Base-by-base conservation (phyloP, 1,139 yeast species). In the Diutina pseudorugosa region DNA sequence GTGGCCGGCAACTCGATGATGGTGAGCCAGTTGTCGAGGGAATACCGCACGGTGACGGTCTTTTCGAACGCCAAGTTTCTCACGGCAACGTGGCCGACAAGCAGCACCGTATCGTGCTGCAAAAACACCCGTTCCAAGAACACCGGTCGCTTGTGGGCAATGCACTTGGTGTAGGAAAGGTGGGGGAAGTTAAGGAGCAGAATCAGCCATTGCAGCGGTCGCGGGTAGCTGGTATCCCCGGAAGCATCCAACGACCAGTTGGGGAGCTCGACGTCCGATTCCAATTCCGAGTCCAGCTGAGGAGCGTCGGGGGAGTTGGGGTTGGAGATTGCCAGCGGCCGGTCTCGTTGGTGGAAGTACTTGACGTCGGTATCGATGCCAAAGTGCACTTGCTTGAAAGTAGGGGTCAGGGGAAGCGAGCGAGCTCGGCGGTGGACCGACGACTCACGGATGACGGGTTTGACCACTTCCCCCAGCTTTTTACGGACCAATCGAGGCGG, bases 391-490 rank as follows among this genome's bases (percentile, higher is more conserved):
- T 76, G 82, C 58, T 88, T 88, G 56, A 75, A 73, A 19, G 85
- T 79, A 0, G 87, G 86, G 3, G 94, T 83, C 0, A 85, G 71
- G 2, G 96, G 96, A 70, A 86, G 74, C 40, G 76, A 63, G 53
- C 87, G 69, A 21, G 65, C 65, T 47, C 69, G 68, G 14, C 52
- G 27, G 47, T 79, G 67, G 47, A 60, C 61, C 68, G 68, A 55
- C 70, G 77, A 53, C 21, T 61, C 66, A 62, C 83, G 85, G 53
- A 88, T 71, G 23, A 88, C 82, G 3, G 91, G 80, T 62, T 86
- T 85, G 51, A 88, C 85, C 44, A 85, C 70, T 62, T 88, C 95
- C 23, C 95, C 95, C 4, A 88, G 80, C 66, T 88, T 88, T 62
- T 83, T 85, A 23, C 89, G 78, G 4, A 84, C 75, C 51, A 85